Evolutionary conservation across 345 rosid genomes (phyloP).

Genomic region (Passiflora organensis): DNA sequence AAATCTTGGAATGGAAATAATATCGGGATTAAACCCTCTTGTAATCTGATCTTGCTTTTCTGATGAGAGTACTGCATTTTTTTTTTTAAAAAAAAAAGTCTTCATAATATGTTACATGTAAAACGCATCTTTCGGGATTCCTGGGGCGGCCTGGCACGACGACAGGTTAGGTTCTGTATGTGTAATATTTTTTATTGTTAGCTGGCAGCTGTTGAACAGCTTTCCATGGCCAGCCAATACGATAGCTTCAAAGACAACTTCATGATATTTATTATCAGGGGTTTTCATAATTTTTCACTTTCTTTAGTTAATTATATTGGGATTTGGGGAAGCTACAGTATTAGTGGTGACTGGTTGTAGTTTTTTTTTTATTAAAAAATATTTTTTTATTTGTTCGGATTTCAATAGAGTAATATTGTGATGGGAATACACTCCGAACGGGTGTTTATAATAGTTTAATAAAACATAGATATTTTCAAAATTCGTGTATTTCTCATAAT

Average conservation of each 20-base stretch:
- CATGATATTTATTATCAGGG: background rate
- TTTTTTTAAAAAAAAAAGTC: background rate
- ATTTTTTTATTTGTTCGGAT: too few species aligned
- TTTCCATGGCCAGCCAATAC: background rate
- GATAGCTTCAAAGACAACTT: slow-evolving; percentile 7
- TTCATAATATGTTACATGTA: background rate
- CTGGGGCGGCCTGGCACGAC: slow-evolving; percentile 11
- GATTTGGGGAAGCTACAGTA: too few species aligned
- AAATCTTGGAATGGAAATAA: slow-evolving; percentile 17
- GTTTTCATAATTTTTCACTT: background rate
- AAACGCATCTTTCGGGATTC: background rate
- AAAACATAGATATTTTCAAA: too few species aligned
- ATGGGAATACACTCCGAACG: too few species aligned
- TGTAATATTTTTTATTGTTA: background rate
- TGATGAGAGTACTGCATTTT: background rate
- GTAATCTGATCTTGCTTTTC: slow-evolving; percentile 15
- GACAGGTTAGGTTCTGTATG: background rate
- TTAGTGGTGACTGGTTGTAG: too few species aligned
- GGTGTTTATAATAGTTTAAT: too few species aligned
- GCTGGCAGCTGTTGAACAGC: slow-evolving; percentile 14
- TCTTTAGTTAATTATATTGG: background rate
- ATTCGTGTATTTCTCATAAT: too few species aligned
- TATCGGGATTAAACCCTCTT: background rate
- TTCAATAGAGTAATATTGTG: too few species aligned
- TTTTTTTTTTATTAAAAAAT: too few species aligned